These are phyloP conservation scores for Sclerotinia sclerotiorum DNA, from an alignment of 2,329 filamentous ascomycete species.

Conservation along the genomic window DNA sequence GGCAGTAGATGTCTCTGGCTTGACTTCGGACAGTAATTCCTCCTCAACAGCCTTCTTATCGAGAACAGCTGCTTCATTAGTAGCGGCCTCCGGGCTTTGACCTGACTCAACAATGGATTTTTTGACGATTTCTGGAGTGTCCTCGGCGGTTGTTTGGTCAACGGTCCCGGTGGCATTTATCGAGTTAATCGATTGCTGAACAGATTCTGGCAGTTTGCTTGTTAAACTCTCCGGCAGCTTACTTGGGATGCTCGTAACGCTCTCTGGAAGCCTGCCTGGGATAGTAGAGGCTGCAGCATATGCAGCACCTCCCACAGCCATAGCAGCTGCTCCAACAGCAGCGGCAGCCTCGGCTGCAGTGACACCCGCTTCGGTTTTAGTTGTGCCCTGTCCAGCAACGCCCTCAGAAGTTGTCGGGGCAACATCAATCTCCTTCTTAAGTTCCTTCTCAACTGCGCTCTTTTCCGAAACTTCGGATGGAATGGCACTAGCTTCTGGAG, in stretches of 20 bases:
- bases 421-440: conserved; percentile 65
- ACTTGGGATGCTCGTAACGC: conserved; percentile 47
- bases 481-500: conserved; percentile 67
- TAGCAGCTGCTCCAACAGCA: conserved; percentile 47
- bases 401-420: conserved; percentile 59
- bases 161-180: conserved; percentile 43
- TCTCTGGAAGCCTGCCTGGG: conserved; percentile 53
- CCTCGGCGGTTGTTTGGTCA: conserved; percentile 48
- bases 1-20: conserved; percentile 43
- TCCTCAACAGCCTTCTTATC: conserved; percentile 75
- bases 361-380: conserved; percentile 52
- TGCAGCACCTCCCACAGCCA: conserved; percentile 46
- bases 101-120: conserved; percentile 59
- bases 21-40: conserved; percentile 68
- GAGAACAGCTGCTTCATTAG: conserved; percentile 64
- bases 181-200: conserved; percentile 53
- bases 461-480: conserved; percentile 69
- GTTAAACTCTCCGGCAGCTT: conserved; percentile 55
- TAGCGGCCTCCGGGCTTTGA: conserved; percentile 67
- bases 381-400: conserved; percentile 52
- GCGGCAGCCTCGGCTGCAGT: conserved; percentile 46
- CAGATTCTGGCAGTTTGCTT: conserved; percentile 53
- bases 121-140: conserved; percentile 57
- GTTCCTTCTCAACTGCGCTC: conserved; percentile 67
- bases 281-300: conserved; percentile 48